Percentiles rank a stretch among this genome's conserved stretches.
Conservation (phyloP, 441 rosid genomes). For the Bocquillonia castaneifolia region DNA sequence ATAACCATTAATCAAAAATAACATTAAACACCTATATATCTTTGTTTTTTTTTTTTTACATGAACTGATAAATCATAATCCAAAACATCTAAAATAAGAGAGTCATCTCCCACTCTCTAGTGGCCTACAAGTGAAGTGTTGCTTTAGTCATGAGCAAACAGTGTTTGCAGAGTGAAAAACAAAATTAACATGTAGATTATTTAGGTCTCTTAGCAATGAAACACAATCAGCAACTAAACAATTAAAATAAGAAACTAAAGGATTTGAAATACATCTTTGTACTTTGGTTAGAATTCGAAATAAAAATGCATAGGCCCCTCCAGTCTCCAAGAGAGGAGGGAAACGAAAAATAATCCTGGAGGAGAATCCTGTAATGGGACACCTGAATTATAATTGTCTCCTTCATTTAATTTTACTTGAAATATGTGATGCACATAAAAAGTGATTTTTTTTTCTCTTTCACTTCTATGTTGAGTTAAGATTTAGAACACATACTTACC, state of each 20-base stretch:
- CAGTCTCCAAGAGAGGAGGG: background rate
- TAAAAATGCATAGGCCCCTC: conserved; percentile 3
- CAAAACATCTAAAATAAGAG: too few relatives aligned
- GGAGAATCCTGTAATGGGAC: background rate
- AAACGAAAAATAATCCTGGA: background rate
- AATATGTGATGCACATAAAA: background rate
- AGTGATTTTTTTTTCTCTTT: background rate
- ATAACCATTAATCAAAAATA: too few relatives aligned
- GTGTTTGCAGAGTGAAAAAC: too few relatives aligned
- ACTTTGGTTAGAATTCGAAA: background rate
- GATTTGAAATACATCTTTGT: background rate
- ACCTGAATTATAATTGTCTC: background rate
- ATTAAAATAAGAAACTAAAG: too few relatives aligned
- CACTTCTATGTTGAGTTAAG: background rate
- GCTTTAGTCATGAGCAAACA: too few relatives aligned
- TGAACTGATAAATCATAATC: too few relatives aligned
- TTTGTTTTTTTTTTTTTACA: too few relatives aligned
- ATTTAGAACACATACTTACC: too few relatives aligned
- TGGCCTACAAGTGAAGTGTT: too few relatives aligned
- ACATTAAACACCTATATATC: too few relatives aligned
- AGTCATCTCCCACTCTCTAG: too few relatives aligned
- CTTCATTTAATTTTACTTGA: conserved; percentile 9
- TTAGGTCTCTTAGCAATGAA: background rate
- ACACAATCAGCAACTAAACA: background rate
- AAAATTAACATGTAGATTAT: too few relatives aligned